Evolutionary conservation across 805 yeast genomes (phyloP).

Genomic region (Candida boleticola): DNA sequence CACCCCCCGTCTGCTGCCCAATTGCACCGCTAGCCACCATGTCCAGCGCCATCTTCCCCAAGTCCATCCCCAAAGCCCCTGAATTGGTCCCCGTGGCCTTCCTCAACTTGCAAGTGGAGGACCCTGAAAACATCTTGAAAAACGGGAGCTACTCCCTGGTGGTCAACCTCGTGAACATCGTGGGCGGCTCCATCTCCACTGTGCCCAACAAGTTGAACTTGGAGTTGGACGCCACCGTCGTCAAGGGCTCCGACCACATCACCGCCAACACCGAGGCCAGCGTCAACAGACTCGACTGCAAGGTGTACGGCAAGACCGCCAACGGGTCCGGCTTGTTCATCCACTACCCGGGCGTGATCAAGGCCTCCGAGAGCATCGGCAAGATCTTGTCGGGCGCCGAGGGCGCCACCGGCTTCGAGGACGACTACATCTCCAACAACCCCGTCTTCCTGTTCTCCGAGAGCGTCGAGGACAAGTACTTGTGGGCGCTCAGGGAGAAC

Average conservation of each 20-base stretch:
- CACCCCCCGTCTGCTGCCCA: too few relatives aligned
- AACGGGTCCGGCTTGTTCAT: conserved; percentile 42
- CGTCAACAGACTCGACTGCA: conserved; percentile 45
- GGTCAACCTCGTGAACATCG: conserved; percentile 20
- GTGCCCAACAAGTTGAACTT: conserved; percentile 29
- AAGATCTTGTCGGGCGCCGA: conserved; percentile 33
- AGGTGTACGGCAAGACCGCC: conserved; percentile 44
- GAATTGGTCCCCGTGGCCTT: conserved; percentile 30
- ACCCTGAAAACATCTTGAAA: conserved; percentile 18
- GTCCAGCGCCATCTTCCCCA: conserved; percentile 1
- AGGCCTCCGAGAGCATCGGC: conserved; percentile 31
- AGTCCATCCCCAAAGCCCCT: conserved; percentile 19
- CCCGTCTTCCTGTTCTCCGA: conserved; percentile 46
- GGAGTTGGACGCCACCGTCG: conserved; percentile 24
- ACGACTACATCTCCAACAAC: conserved; percentile 48
- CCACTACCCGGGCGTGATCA: conserved; percentile 49
- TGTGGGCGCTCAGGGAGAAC: conserved; percentile 51
- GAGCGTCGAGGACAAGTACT: conserved; percentile 38
- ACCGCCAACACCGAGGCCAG: conserved; percentile 26
- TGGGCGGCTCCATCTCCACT: conserved; percentile 28
- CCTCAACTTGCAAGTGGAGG: conserved; percentile 25
- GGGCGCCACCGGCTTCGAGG: conserved; percentile 36
- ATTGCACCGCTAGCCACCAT: background rate
- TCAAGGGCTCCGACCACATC: conserved; percentile 51
- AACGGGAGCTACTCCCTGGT: conserved; percentile 16